phyloP scores from a whole-genome alignment of 108 stramenopile genomes.

The Parmales sp. region DNA sequence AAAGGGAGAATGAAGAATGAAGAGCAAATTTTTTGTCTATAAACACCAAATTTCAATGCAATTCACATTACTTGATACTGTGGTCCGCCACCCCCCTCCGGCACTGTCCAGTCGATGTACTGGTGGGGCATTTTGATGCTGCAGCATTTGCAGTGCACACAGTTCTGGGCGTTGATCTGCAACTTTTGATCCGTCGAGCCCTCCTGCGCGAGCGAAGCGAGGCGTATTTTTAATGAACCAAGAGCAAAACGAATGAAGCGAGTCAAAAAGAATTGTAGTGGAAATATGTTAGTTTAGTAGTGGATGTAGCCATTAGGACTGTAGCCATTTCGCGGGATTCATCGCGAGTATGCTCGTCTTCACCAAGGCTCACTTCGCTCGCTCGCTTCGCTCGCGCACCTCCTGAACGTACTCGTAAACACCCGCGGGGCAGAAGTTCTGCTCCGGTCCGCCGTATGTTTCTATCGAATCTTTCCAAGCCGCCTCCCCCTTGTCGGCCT shows the following conservation, averaged over 20 bases:
- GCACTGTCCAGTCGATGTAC: conserved; percentile 98
- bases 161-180: conserved; percentile 97
- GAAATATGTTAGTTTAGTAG: too few relatives aligned
- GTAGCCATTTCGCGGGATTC: too few relatives aligned
- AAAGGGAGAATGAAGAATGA: too few relatives aligned
- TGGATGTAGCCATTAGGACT: too few relatives aligned
- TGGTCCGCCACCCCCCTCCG: conserved; percentile 97
- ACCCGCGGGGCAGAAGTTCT: conserved; percentile 92
- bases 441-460: conserved; percentile 87
- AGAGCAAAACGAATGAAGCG: too few relatives aligned
- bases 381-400: too few relatives aligned
- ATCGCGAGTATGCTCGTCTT: too few relatives aligned
- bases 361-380: too few relatives aligned
- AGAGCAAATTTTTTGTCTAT: too few relatives aligned
- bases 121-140: conserved; percentile 96
- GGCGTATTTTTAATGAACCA: too few relatives aligned
- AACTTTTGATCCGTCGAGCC: conserved; percentile 53
- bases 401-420: conserved; percentile 94
- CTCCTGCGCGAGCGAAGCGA: conserved; percentile 44
- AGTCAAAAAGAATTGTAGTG: too few relatives aligned
- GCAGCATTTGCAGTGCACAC: conserved; percentile 99
- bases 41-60: too few relatives aligned
- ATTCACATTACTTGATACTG: conserved; percentile 88
- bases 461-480: conserved; percentile 63
- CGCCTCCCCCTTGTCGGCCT: conserved; percentile 48